Conservation (phyloP, 805 yeast species). For the Spathaspora arborariae region DNA sequence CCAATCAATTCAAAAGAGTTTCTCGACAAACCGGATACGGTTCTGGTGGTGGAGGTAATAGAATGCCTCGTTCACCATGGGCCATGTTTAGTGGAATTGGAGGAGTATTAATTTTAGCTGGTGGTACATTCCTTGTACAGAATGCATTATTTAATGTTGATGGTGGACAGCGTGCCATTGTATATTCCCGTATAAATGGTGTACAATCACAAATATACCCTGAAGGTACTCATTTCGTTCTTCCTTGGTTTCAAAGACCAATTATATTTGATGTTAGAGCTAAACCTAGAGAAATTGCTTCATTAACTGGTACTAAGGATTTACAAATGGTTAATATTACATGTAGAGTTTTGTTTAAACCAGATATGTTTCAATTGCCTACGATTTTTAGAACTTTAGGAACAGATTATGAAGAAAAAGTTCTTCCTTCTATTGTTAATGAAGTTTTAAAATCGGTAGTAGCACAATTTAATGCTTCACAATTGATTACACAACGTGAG, state of each 20-base stretch:
- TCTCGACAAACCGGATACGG: slow-evolving; percentile 24
- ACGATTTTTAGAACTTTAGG: slow-evolving; percentile 89
- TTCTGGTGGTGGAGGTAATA: slow-evolving; percentile 12
- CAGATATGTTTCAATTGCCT: slow-evolving; percentile 75
- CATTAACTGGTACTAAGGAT: slow-evolving; percentile 96
- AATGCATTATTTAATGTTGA: slow-evolving; percentile 64
- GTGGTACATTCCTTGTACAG: slow-evolving; percentile 37
- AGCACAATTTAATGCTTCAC: slow-evolving; percentile 98
- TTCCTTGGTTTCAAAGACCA: slow-evolving; percentile 95
- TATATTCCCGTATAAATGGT: slow-evolving; percentile 85
- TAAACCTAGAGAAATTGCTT: slow-evolving; percentile 92
- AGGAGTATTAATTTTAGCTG: slow-evolving; percentile 38
- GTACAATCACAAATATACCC: slow-evolving; percentile 75
- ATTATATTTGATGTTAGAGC: slow-evolving; percentile 93
- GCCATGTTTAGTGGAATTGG: slow-evolving; percentile 41
- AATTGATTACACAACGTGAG: slow-evolving; percentile 98
- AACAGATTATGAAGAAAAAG: slow-evolving; percentile 92
- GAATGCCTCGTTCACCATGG: slow-evolving; percentile 33
- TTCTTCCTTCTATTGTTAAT: slow-evolving; percentile 95
- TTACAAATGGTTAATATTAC: slow-evolving; percentile 98
- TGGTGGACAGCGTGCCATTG: slow-evolving; percentile 98
- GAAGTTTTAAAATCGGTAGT: slow-evolving; percentile 96
- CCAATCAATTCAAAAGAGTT: slow-evolving; percentile 40
- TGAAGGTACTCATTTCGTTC: slow-evolving; percentile 92
- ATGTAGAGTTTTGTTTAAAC: slow-evolving; percentile 94